Percentiles rank a stretch among this genome's conserved stretches.
These are phyloP conservation scores for Gynandropsis gynandra DNA, from an alignment of 345 rosid genomes.

Conservation along the genomic window DNA sequence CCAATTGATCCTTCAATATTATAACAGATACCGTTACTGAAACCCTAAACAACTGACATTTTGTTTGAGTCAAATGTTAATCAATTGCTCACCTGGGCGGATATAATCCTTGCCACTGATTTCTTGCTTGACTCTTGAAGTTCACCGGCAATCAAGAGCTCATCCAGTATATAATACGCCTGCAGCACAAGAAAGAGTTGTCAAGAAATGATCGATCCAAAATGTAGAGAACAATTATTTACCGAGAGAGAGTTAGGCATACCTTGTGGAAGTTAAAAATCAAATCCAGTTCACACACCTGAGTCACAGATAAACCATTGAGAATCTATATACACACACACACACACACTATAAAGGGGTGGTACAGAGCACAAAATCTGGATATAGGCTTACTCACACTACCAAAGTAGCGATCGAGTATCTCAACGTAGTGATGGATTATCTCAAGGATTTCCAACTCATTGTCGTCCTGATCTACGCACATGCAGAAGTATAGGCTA, in stretches of 20 bases:
- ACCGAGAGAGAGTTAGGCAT: slow-evolving; percentile 2
- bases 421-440: slow-evolving; percentile 92
- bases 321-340: slow-evolving; percentile 3
- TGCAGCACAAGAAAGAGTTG: slow-evolving; percentile 20
- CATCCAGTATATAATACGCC: slow-evolving; percentile 94
- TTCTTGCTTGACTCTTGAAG: slow-evolving; percentile 98
- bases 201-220: slow-evolving; percentile 1
- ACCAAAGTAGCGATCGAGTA: slow-evolving; percentile 90
- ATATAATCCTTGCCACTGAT: slow-evolving; percentile 72
- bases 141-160: slow-evolving; percentile 86
- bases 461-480: slow-evolving; percentile 84
- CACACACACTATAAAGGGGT: neutral
- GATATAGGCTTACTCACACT: slow-evolving; percentile 52
- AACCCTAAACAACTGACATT: neutral
- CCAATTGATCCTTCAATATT: slow-evolving; percentile 65
- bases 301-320: slow-evolving; percentile 13
- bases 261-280: slow-evolving; percentile 97
- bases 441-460: slow-evolving; percentile 85
- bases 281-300: slow-evolving; percentile 97
- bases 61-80: neutral
- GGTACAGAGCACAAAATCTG: neutral
- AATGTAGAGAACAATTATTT: neutral
- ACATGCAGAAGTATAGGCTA: slow-evolving; percentile 97
- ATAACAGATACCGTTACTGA: slow-evolving; percentile 1
- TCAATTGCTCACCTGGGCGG: slow-evolving; percentile 58